These are phyloP conservation scores for Stereocaulon alpinum DNA, from an alignment of 495 filamentous ascomycete species.

Conservation along the genomic window DNA sequence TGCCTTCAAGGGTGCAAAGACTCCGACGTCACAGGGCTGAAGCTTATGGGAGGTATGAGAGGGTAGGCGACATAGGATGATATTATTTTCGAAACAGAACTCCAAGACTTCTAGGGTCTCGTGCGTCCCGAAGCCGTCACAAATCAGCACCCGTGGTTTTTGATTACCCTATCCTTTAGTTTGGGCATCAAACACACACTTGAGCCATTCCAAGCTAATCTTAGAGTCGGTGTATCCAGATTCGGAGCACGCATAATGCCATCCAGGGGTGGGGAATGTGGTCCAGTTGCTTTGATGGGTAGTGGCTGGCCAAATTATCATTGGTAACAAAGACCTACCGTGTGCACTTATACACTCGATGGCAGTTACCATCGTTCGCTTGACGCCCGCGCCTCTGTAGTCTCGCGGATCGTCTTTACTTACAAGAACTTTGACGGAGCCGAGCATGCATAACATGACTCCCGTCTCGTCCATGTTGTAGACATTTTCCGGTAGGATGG, in stretches of 20 bases:
- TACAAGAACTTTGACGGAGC: slow-evolving; percentile 30
- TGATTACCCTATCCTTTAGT: slow-evolving; percentile 19
- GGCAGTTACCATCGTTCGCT: slow-evolving; percentile 25
- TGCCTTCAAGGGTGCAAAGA: slow-evolving; percentile 18
- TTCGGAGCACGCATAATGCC: slow-evolving; percentile 20
- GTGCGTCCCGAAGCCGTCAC: slow-evolving; percentile 23
- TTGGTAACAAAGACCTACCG: slow-evolving; percentile 19
- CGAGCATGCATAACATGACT: slow-evolving; percentile 27
- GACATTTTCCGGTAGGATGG: slow-evolving; percentile 24
- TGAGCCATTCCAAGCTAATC: slow-evolving; percentile 26
- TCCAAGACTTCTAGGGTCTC: slow-evolving; percentile 21
- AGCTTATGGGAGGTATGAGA: slow-evolving; percentile 26
- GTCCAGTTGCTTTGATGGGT: slow-evolving; percentile 23
- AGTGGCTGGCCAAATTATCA: slow-evolving; percentile 25
- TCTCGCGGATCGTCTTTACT: slow-evolving; percentile 26
- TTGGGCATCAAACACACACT: slow-evolving; percentile 20
- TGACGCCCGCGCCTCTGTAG: slow-evolving; percentile 23
- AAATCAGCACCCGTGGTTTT: slow-evolving; percentile 19
- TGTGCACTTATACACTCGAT: slow-evolving; percentile 28
- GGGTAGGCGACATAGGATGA: slow-evolving; percentile 21
- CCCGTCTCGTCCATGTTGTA: slow-evolving; percentile 29
- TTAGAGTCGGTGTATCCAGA: slow-evolving; percentile 18
- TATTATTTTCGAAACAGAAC: slow-evolving; percentile 23
- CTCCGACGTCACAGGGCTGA: slow-evolving; percentile 22
- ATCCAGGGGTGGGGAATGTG: slow-evolving; percentile 19